Base-by-base conservation (phyloP, 345 rosid genomes). In the Gossypium anomalum region DNA sequence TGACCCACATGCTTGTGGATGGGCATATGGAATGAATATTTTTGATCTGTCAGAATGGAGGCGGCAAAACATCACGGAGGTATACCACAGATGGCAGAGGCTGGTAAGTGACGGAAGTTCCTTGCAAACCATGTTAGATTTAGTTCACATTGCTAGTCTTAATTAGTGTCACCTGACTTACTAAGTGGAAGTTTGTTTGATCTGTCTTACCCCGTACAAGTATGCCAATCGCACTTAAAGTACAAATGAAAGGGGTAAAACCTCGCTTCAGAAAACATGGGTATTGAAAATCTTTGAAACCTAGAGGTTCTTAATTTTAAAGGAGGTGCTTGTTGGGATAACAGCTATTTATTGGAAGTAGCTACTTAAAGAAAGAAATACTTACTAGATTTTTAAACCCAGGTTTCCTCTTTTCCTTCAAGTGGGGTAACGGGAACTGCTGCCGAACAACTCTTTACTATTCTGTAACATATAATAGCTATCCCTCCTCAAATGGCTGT, bases 11-110 rank as follows among this genome's bases (percentile, higher is more conserved):
- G 97, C 99, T 78, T 95, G 99, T 84, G 99, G 99, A 74, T 95
- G 99, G 99, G 98, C 99, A 12, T 95, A 93, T 71, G 99, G 99
- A 71, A 95, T 95, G 99, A 95, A 95, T 71, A 73, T 95, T 34
- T 93, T 95, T 80, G 98, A 95, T 84, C 84, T 95, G 83, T 83
- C 83, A 23, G 87, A 93, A 80, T 95, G 99, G 99, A 91, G 78
- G 82, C 81, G 88, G 83, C 96, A 93, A 81, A 89, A 88, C 81
- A 91, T 95, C 84, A 95, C 99, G 3, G 88, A 84, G 51, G 87
- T 91, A 63, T 95, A 95, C 81, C 99, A 95, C 81, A 70, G 80
- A 75, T 95, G 99, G 99, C 99, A 93, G 88, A 83, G 85, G 77
- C 90, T 95, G 92, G 99, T 95, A 86, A 70, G 87, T 72, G 41